Evolutionary conservation across 768 basidiomycete species (phyloP).

Genomic region (Dentipellis fragilis): DNA sequence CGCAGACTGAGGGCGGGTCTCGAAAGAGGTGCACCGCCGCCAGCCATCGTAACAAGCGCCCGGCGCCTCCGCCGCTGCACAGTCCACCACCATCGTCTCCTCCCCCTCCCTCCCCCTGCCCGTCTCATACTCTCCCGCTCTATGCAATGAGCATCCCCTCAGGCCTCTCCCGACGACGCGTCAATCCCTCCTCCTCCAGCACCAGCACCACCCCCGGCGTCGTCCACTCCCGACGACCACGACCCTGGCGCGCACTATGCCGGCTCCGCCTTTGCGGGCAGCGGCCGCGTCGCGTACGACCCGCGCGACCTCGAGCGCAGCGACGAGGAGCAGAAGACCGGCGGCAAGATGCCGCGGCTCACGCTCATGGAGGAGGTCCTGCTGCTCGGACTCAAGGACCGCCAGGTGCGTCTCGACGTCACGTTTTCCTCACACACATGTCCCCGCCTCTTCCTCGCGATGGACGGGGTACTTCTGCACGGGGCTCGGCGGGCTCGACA

Average conservation of each 20-base stretch:
- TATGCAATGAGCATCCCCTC: not conserved
- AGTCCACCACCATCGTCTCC: no score
- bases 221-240: not conserved
- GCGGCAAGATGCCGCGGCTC: slow-evolving; percentile 70
- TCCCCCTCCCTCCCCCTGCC: not conserved
- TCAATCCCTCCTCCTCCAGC: slow-evolving; percentile 29
- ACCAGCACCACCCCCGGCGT: slow-evolving; percentile 5
- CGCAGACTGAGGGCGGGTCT: no score
- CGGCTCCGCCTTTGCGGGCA: slow-evolving; percentile 77
- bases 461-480: no score
- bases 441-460: not conserved
- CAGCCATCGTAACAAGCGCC: no score
- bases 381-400: slow-evolving; percentile 90
- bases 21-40: no score
- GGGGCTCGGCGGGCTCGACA: no score
- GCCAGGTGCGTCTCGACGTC: slow-evolving; percentile 52
- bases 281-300: slow-evolving; percentile 87
- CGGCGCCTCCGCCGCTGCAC: no score
- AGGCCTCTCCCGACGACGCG: slow-evolving; percentile 50
- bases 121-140: not conserved
- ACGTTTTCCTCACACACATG: slow-evolving; percentile 5
- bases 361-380: slow-evolving; percentile 98
- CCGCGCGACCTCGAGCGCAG: slow-evolving; percentile 79
- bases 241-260: slow-evolving; percentile 33
- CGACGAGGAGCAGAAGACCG: slow-evolving; percentile 49